phyloP scores from a whole-genome alignment of 2,329 filamentous ascomycete genomes.

The Fusarium bulbicola region DNA sequence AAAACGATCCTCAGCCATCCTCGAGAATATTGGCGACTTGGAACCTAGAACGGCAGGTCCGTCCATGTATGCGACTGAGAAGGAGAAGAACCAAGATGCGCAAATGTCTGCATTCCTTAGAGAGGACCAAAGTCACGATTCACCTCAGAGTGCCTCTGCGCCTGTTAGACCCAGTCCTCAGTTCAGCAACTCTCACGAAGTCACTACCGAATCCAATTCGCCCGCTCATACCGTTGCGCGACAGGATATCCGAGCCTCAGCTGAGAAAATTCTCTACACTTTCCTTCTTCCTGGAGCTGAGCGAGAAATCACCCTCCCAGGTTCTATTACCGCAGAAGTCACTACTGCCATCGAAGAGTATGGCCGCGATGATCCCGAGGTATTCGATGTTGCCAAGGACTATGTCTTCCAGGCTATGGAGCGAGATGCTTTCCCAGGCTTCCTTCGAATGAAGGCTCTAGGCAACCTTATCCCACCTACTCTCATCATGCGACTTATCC shows the following conservation, averaged over 20 bases:
- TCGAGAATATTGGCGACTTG: slow-evolving; percentile 78
- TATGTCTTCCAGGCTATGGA: slow-evolving; percentile 99
- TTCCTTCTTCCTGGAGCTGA: slow-evolving; percentile 95
- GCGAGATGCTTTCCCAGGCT: slow-evolving; percentile 97
- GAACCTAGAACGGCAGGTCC: slow-evolving; percentile 66
- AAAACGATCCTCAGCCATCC: slow-evolving; percentile 83
- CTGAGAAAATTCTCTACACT: slow-evolving; percentile 98
- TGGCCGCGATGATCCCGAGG: slow-evolving; percentile 92
- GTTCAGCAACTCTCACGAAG: slow-evolving; percentile 68
- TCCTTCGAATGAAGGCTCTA: slow-evolving; percentile 91
- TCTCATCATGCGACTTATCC: slow-evolving; percentile 82
- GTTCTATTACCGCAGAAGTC: slow-evolving; percentile 85
- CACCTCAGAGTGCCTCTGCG: slow-evolving; percentile 60
- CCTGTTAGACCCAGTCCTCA: slow-evolving; percentile 60
- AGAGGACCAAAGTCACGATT: slow-evolving; percentile 67
- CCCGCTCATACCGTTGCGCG: slow-evolving; percentile 85
- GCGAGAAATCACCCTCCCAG: slow-evolving; percentile 92
- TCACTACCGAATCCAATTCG: slow-evolving; percentile 81
- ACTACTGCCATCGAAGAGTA: slow-evolving; percentile 89
- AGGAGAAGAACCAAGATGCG: slow-evolving; percentile 83
- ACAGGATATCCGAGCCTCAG: slow-evolving; percentile 89
- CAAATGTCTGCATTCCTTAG: slow-evolving; percentile 92
- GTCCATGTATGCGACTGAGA: slow-evolving; percentile 71
- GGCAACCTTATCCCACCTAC: slow-evolving; percentile 95
- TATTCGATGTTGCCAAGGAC: slow-evolving; percentile 97